Evolutionary conservation across 2,329 filamentous ascomycete species (phyloP).

Genomic region (Talaromyces pinophilus): DNA sequence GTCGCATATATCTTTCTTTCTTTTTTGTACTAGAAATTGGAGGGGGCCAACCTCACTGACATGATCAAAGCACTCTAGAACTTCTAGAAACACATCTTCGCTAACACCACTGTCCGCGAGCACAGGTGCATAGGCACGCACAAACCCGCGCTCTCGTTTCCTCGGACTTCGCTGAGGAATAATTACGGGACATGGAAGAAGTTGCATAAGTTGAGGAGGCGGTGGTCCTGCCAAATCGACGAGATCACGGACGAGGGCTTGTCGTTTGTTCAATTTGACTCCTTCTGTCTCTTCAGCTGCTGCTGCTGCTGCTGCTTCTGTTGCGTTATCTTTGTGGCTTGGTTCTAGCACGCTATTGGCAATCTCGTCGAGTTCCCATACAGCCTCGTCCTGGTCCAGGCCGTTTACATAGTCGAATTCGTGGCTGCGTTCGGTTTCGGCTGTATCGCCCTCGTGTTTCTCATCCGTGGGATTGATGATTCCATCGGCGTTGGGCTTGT

Average conservation of each 20-base stretch:
- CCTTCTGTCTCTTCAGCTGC: background rate
- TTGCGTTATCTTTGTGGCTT: background rate
- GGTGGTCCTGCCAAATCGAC: background rate
- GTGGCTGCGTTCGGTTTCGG: background rate
- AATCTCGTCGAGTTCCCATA: background rate
- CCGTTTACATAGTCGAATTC: background rate
- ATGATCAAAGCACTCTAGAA: slow-evolving; percentile 35
- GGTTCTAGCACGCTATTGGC: background rate
- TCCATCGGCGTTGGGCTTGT: background rate
- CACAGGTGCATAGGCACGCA: slow-evolving; percentile 43
- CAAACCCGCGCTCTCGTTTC: slow-evolving; percentile 39
- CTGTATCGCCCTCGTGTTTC: background rate
- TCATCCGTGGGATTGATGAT: background rate
- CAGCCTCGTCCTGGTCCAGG: background rate
- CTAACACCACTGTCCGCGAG: slow-evolving; percentile 38
- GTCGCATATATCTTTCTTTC: too few relatives aligned
- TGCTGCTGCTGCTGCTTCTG: background rate
- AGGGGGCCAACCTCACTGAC: background rate
- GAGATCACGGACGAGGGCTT: background rate
- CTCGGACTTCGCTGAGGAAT: slow-evolving; percentile 43
- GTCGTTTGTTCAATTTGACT: background rate
- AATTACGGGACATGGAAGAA: slow-evolving; percentile 36
- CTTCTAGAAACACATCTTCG: slow-evolving; percentile 40
- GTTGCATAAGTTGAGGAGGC: slow-evolving; percentile 19
- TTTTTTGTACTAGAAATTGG: background rate